phyloP scores from a whole-genome alignment of 2,329 filamentous ascomycete genomes.

The Calycina herbarum region DNA sequence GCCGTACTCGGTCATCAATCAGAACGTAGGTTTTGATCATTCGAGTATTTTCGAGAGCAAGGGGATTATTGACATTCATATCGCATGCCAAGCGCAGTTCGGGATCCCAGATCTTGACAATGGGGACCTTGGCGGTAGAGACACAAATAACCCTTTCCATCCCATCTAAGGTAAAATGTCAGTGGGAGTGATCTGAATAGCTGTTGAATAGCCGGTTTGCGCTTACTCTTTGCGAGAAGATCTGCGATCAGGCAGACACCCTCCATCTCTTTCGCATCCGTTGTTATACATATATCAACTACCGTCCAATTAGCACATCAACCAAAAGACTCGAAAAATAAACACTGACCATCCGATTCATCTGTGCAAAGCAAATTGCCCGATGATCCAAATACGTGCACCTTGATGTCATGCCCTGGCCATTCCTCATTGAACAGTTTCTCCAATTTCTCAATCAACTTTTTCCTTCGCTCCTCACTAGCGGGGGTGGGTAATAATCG shows the following conservation, averaged over 20 bases:
- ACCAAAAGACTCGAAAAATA: neutral
- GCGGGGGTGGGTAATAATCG: conserved; percentile 78
- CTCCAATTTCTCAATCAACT: conserved; percentile 84
- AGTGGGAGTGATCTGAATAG: conserved; percentile 33
- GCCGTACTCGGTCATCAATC: conserved; percentile 85
- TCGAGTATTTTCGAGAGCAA: conserved; percentile 91
- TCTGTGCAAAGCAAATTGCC: conserved; percentile 93
- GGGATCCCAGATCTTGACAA: conserved; percentile 98
- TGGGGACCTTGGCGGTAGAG: conserved; percentile 91
- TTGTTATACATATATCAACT: conserved; percentile 99
- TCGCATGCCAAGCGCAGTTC: conserved; percentile 87
- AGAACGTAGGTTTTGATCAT: conserved; percentile 98
- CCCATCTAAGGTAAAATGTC: conserved; percentile 63
- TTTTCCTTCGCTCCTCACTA: conserved; percentile 72
- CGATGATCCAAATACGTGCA: conserved; percentile 96
- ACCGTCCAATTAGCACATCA: conserved; percentile 15
- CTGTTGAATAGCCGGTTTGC: conserved; percentile 14
- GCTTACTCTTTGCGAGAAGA: conserved; percentile 79
- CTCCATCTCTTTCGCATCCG: conserved; percentile 82
- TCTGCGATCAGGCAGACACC: conserved; percentile 89
- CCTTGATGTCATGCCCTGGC: conserved; percentile 86
- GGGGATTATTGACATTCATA: conserved; percentile 98
- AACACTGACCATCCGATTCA: conserved; percentile 82
- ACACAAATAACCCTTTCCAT: conserved; percentile 98
- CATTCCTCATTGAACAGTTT: conserved; percentile 85